Percentiles rank a stretch among this genome's conserved stretches.
Conservation (phyloP, 768 basidiomycete genomes). For the Tricholoma terreum region DNA sequence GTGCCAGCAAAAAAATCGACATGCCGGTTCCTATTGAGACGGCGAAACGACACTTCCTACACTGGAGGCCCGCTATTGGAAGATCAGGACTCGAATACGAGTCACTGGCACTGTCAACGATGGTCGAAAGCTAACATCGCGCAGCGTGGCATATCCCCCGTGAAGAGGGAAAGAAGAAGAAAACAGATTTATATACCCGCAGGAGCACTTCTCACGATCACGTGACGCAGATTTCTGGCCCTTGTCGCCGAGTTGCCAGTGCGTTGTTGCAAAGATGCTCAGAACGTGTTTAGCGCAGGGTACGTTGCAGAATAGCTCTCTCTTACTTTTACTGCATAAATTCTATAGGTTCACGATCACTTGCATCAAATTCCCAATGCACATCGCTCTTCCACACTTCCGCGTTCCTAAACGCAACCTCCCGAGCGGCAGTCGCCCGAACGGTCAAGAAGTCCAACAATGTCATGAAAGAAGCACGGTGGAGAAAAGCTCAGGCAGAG, state of each 20-base stretch:
- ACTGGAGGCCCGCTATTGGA: conserved; percentile 51
- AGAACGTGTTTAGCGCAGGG: conserved; percentile 27
- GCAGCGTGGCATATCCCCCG: conserved; percentile 65
- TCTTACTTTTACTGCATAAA: neutral
- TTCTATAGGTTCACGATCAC: conserved; percentile 31
- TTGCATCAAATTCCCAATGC: conserved; percentile 35
- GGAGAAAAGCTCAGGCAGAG: conserved; percentile 33
- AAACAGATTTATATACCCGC: conserved; percentile 15
- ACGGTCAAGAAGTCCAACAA: conserved; percentile 43
- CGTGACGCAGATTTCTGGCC: conserved; percentile 13
- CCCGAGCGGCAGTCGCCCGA: conserved; percentile 33
- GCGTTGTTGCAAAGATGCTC: conserved; percentile 24
- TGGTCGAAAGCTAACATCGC: conserved; percentile 50
- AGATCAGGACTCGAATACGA: conserved; percentile 47
- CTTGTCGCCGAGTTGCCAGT: neutral
- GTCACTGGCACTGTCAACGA: conserved; percentile 67
- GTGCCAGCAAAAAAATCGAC: conserved; percentile 60
- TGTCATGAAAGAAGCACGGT: conserved; percentile 44
- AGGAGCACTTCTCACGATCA: conserved; percentile 41
- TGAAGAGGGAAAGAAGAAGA: conserved; percentile 18
- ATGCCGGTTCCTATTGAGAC: conserved; percentile 52
- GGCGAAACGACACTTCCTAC: conserved; percentile 66
- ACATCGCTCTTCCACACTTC: conserved; percentile 49
- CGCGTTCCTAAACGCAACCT: conserved; percentile 30
- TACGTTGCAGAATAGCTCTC: conserved; percentile 9